A percentile compares a stretch with the other conserved stretches of the same genome.
Evolutionary conservation across 2,329 filamentous ascomycete species (phyloP).

Genomic region (Pseudogymnoascus sp.): DNA sequence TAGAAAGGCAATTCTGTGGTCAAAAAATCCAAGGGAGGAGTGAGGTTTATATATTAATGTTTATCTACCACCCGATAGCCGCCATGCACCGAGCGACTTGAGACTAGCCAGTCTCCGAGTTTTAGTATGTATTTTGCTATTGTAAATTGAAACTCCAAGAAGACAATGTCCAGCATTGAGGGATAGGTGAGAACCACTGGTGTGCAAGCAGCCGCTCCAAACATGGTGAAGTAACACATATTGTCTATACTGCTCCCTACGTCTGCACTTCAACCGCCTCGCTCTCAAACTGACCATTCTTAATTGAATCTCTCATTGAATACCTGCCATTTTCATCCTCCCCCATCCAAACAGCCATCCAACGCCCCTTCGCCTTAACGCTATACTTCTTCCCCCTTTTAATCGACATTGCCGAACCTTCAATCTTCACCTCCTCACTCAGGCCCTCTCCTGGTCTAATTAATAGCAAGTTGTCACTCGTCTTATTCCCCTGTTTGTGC

Average conservation of each 20-base stretch:
- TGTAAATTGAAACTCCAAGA: neutral
- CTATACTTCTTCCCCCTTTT: constrained; percentile 30
- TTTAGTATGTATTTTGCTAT: neutral
- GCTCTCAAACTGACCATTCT: constrained; percentile 17
- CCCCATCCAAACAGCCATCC: constrained; percentile 33
- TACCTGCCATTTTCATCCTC: constrained; percentile 10
- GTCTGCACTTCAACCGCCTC: constrained; percentile 13
- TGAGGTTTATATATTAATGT: too few relatives aligned
- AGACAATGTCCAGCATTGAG: neutral
- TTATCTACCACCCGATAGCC: too few relatives aligned
- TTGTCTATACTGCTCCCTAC: neutral
- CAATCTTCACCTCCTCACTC: constrained; percentile 22
- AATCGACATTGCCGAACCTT: constrained; percentile 27
- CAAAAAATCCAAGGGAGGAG: too few relatives aligned
- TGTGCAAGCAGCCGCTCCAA: neutral
- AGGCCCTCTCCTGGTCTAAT: constrained; percentile 22
- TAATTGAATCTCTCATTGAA: constrained; percentile 8
- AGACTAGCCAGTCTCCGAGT: neutral
- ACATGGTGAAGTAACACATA: neutral
- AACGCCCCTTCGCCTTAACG: constrained; percentile 31
- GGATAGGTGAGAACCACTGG: neutral
- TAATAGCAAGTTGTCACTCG: neutral
- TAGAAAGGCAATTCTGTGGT: too few relatives aligned
- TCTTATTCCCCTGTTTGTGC: neutral
- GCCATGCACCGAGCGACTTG: too few relatives aligned